Evolutionary conservation across 495 filamentous ascomycete genomes (phyloP).

Genomic region (Darksidea phi): DNA sequence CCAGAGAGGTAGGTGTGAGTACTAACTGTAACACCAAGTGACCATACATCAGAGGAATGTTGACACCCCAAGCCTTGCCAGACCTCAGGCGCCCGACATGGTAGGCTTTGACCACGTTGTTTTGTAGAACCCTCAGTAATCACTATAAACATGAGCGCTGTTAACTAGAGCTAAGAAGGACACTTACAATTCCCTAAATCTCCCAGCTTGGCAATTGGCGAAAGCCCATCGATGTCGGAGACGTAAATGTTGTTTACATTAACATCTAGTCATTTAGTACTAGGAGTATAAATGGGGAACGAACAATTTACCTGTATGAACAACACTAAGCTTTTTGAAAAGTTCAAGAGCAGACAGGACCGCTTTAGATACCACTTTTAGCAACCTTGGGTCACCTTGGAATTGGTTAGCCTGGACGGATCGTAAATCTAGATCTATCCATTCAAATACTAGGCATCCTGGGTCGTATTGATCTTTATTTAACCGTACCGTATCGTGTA

Average conservation of each 20-base stretch:
- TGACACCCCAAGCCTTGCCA: constrained; percentile 38
- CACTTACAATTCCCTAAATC: constrained; percentile 38
- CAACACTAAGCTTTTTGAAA: constrained; percentile 30
- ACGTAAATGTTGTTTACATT: too few species aligned
- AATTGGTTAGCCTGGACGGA: constrained; percentile 21
- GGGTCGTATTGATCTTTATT: constrained; percentile 24
- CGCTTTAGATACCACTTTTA: constrained; percentile 14
- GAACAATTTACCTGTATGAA: constrained; percentile 15
- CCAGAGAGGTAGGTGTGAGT: constrained; percentile 15
- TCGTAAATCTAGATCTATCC: constrained; percentile 37
- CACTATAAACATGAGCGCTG: constrained; percentile 27
- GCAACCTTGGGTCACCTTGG: constrained; percentile 25
- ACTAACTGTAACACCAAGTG: constrained; percentile 37
- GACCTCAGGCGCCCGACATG: constrained; percentile 36
- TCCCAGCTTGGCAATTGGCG: constrained; percentile 35
- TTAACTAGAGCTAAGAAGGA: constrained; percentile 6
- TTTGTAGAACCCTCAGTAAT: constrained; percentile 34
- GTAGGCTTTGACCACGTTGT: constrained; percentile 34
- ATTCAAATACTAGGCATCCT: constrained; percentile 35
- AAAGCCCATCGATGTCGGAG: too few species aligned
- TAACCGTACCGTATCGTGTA: constrained; percentile 21
- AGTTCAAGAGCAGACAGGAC: too few species aligned
- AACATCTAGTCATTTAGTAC: too few species aligned
- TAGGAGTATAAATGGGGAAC: too few species aligned
- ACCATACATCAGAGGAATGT: constrained; percentile 39